Conservation (phyloP, 306 rosid species). For the Medicago lupulina region DNA sequence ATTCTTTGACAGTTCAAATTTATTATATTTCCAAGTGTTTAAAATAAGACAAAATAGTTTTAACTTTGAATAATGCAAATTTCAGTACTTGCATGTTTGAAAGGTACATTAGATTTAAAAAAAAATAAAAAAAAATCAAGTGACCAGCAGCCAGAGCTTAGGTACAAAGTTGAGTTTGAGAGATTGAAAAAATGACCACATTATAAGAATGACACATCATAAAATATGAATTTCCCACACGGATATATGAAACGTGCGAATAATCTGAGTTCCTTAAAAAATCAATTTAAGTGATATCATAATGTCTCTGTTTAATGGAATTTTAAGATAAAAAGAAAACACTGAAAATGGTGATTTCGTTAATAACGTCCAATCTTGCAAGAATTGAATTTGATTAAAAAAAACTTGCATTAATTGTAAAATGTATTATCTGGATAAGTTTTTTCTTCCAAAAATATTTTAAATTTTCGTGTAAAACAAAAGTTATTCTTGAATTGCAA, state of each 20-base stretch:
- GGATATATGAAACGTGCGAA: conserved; percentile 20
- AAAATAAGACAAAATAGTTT: conserved; percentile 1
- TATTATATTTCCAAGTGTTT: background rate
- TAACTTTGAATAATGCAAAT: conserved; percentile 1
- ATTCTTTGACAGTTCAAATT: conserved; percentile 44
- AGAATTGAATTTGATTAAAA: background rate
- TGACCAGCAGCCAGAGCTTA: conserved; percentile 15
- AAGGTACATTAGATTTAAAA: background rate
- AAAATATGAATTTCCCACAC: conserved; percentile 7
- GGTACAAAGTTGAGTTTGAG: background rate
- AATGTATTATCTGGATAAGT: background rate
- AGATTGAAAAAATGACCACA: conserved; percentile 20
- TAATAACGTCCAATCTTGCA: conserved; percentile 2
- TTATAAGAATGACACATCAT: conserved; percentile 13
- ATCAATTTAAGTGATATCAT: conserved; percentile 15
- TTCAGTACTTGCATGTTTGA: background rate
- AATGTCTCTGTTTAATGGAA: background rate
- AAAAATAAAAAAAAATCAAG: conserved; percentile 1
- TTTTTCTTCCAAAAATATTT: background rate
- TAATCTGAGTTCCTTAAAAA: conserved; percentile 11
- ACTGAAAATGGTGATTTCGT: conserved; percentile 1
- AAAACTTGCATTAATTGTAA: background rate
- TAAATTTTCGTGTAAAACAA: conserved; percentile 35
- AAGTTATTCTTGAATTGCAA: conserved; percentile 29
- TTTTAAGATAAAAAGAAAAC: conserved; percentile 1